These are phyloP conservation scores for Rubia yunnanensis DNA, from an alignment of 257 asterid genomes.

Conservation along the genomic window DNA sequence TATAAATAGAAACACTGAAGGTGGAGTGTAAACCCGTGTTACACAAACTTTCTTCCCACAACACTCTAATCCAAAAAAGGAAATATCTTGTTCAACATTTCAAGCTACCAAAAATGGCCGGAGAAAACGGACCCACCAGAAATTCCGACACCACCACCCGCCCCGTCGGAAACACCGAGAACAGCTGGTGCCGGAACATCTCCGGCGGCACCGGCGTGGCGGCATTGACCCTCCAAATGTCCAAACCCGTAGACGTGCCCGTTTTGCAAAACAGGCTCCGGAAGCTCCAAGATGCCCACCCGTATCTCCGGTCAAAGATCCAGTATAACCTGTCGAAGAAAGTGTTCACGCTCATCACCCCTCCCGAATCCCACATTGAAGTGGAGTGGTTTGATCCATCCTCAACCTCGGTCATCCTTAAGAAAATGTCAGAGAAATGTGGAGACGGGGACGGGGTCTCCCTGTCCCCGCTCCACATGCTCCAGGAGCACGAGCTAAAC, in stretches of 20 bases:
- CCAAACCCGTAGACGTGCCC: conserved; percentile 17
- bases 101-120: conserved; percentile 6
- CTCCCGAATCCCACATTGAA: conserved; percentile 17
- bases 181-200: conserved; percentile 58
- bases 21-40: background rate
- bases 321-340: conserved; percentile 38
- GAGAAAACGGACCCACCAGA: background rate
- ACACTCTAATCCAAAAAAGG: background rate
- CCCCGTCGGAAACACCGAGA: conserved; percentile 43
- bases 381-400: conserved; percentile 20
- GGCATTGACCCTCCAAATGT: conserved; percentile 33
- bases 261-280: conserved; percentile 21
- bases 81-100: background rate
- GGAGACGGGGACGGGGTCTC: background rate
- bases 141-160: background rate
- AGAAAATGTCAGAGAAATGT: background rate
- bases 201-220: conserved; percentile 63
- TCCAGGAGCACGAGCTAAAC: conserved; percentile 58
- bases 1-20: background rate
- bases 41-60: background rate
- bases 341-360: conserved; percentile 29
- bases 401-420: conserved; percentile 27
- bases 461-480: conserved; percentile 26
- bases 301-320: conserved; percentile 45
- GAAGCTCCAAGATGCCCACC: conserved; percentile 38